Percentiles rank a stretch among this genome's conserved stretches.
Evolutionary conservation across 2,329 filamentous ascomycete species (phyloP).

Genomic region (Rhinocladiella similis): DNA sequence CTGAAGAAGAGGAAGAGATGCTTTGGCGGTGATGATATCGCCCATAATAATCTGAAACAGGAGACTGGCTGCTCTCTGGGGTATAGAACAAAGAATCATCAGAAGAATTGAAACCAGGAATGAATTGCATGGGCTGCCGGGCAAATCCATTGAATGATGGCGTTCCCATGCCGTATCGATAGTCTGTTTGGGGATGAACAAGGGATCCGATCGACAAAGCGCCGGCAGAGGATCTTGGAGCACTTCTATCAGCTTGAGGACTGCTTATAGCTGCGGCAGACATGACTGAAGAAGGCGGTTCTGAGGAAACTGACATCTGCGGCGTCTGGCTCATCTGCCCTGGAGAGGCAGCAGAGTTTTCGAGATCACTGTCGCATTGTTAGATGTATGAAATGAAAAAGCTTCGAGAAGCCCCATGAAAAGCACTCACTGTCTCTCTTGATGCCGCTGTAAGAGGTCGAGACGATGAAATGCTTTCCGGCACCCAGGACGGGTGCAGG

Average conservation of each 20-base stretch:
- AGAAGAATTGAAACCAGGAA: conserved; percentile 23
- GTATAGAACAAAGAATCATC: conserved; percentile 30
- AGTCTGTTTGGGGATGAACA: conserved; percentile 28
- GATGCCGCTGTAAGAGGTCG: conserved; percentile 49
- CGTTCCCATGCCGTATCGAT: conserved; percentile 24
- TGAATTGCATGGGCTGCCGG: conserved; percentile 20
- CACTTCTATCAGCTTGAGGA: conserved; percentile 23
- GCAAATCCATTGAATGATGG: conserved; percentile 22
- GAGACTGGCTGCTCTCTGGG: conserved; percentile 31
- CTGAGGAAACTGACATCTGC: conserved; percentile 21
- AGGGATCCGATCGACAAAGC: conserved; percentile 31
- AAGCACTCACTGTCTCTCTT: conserved; percentile 50
- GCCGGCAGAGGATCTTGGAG: conserved; percentile 25
- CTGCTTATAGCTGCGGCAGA: conserved; percentile 24
- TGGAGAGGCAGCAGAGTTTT: conserved; percentile 16
- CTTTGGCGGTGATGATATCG: conserved; percentile 27
- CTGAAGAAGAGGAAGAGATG: conserved; percentile 31
- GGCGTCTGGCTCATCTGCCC: conserved; percentile 17
- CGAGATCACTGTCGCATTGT: conserved; percentile 22
- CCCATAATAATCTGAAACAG: conserved; percentile 29
- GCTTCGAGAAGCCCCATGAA: background rate
- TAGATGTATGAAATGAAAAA: background rate
- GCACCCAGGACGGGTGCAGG: conserved; percentile 45
- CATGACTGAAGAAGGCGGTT: conserved; percentile 26
- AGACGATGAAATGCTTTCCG: conserved; percentile 50